phyloP scores from a whole-genome alignment of 2,329 filamentous ascomycete species.

The Neonectria ditissima region DNA sequence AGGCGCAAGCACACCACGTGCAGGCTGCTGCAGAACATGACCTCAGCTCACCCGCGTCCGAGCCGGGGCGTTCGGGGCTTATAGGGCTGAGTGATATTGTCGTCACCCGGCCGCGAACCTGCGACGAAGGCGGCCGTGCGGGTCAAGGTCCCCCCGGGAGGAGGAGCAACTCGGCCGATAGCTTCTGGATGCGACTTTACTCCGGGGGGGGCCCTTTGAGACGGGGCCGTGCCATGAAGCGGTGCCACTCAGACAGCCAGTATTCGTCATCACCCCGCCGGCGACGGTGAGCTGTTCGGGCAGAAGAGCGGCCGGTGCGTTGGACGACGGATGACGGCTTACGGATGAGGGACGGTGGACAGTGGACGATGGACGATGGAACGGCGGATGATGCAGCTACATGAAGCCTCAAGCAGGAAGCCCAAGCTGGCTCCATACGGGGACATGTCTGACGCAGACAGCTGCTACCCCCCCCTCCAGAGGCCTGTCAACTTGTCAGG shows the following conservation, averaged over 20 bases:
- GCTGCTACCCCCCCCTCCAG: slow-evolving; percentile 7
- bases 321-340: neutral
- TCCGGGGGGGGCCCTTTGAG: slow-evolving; percentile 8
- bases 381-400: neutral
- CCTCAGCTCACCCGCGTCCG: slow-evolving; percentile 20
- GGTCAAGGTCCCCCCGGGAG: slow-evolving; percentile 13
- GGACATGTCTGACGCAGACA: slow-evolving; percentile 16
- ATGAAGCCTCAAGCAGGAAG: neutral
- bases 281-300: neutral
- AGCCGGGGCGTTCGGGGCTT: slow-evolving; percentile 1
- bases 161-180: slow-evolving; percentile 22
- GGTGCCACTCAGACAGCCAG: slow-evolving; percentile 20
- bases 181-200: slow-evolving; percentile 12
- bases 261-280: slow-evolving; percentile 24
- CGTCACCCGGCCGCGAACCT: slow-evolving; percentile 11
- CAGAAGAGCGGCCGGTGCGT: neutral
- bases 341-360: neutral
- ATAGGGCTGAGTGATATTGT: slow-evolving; percentile 27
- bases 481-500: neutral
- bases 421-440: neutral
- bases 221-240: slow-evolving; percentile 20
- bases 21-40: slow-evolving; percentile 16
- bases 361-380: neutral
- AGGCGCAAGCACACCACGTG: slow-evolving; percentile 20
- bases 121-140: slow-evolving; percentile 18